phyloP scores from a whole-genome alignment of 2,329 filamentous ascomycete genomes.

The Trichocomaceae sp. region DNA sequence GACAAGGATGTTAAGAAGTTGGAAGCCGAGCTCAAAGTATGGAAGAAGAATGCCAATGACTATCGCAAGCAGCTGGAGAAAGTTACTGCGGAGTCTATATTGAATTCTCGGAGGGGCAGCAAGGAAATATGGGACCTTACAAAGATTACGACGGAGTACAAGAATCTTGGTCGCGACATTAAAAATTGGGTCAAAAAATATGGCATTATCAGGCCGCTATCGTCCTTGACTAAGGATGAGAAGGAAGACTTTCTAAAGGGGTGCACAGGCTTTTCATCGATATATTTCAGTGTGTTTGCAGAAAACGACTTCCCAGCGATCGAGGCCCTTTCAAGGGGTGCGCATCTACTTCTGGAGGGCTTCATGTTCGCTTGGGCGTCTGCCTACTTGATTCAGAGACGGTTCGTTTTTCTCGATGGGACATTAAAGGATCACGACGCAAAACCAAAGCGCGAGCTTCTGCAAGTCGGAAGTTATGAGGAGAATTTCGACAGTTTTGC shows the following conservation, averaged over 20 bases:
- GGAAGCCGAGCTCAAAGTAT: not conserved
- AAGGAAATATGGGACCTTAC: not conserved
- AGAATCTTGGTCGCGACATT: not conserved
- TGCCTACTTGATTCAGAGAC: not conserved
- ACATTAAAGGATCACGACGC: not conserved
- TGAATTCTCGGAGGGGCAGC: not conserved
- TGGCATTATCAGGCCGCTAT: not conserved
- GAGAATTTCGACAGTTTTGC: not conserved
- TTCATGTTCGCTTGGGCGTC: not conserved
- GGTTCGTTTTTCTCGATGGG: conserved; percentile 4
- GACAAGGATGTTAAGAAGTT: not conserved
- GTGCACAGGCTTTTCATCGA: not conserved
- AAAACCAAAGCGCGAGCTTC: not conserved
- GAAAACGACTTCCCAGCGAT: not conserved
- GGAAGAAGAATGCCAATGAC: not conserved
- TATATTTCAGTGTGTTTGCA: not conserved
- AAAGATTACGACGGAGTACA: not conserved
- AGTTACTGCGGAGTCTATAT: not conserved
- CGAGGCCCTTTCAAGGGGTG: not conserved
- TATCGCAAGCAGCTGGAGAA: not conserved
- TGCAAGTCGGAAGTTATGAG: not conserved
- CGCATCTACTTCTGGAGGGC: not conserved
- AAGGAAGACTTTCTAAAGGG: not conserved
- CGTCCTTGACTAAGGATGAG: not conserved
- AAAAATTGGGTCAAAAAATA: not conserved